These are phyloP conservation scores for Microstroma glucosiphilum DNA, from an alignment of 1,284 basidiomycete species.

Conservation along the genomic window DNA sequence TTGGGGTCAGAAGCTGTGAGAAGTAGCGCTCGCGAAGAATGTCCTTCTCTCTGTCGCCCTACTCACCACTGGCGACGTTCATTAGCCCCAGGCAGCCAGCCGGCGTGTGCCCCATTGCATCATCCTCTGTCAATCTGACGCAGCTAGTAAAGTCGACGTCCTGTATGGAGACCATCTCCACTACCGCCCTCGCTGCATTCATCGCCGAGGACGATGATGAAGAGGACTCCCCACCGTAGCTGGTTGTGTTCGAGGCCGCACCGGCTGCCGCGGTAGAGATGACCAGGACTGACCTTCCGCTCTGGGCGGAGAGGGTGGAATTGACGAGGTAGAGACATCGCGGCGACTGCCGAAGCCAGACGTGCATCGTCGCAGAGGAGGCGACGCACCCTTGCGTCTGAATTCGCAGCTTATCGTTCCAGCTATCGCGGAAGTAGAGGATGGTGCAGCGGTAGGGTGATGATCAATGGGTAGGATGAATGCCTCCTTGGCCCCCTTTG, in stretches of 20 bases:
- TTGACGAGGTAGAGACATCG: constrained; percentile 23
- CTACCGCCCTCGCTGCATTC: constrained; percentile 22
- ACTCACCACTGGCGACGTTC: constrained; percentile 32
- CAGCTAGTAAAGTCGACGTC: constrained; percentile 5
- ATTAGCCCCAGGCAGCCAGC: constrained; percentile 40
- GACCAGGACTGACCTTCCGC: constrained; percentile 17
- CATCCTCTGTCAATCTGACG: background rate
- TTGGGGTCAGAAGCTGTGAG: background rate
- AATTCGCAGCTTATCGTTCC: no score
- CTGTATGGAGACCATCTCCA: constrained; percentile 22
- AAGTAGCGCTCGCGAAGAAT: constrained; percentile 1
- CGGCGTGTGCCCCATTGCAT: constrained; percentile 12
- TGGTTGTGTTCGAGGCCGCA: background rate
- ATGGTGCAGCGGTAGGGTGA: no score
- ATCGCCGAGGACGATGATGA: background rate
- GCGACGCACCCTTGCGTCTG: no score
- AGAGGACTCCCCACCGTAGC: background rate
- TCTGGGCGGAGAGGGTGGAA: background rate
- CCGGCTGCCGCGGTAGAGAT: constrained; percentile 17
- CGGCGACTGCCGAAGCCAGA: constrained; percentile 37
- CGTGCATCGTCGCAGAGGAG: constrained; percentile 22
- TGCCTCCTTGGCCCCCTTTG: no score
- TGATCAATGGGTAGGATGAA: no score
- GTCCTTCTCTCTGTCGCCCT: background rate
- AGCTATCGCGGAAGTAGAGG: no score